A percentile compares a stretch with the other conserved stretches of the same genome.
phyloP scores from a whole-genome alignment of 768 basidiomycete species.

The Suillus plorans region DNA sequence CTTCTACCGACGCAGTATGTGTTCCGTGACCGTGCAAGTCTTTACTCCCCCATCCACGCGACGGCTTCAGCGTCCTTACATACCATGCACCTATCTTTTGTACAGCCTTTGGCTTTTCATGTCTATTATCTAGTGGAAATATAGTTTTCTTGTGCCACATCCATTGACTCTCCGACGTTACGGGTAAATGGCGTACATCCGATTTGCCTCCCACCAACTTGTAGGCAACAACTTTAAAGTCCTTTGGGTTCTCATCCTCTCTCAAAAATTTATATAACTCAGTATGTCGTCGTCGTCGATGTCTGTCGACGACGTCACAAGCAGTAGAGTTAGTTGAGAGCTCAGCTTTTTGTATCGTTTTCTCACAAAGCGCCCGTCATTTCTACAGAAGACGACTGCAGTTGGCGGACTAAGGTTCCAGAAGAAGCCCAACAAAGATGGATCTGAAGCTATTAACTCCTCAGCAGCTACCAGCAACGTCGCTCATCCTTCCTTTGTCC shows the following conservation, averaged over 20 bases:
- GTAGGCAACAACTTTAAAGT: conserved; percentile 14
- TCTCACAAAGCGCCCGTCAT: conserved; percentile 33
- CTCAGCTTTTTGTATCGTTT: conserved; percentile 23
- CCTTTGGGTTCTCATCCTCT: background rate
- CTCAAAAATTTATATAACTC: background rate
- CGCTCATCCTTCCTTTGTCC: conserved; percentile 41
- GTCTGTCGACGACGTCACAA: conserved; percentile 47
- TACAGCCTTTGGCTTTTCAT: conserved; percentile 23
- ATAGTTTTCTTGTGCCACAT: conserved; percentile 41
- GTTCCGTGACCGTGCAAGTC: background rate
- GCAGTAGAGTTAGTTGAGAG: conserved; percentile 51
- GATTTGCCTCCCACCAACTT: conserved; percentile 20
- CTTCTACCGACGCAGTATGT: background rate
- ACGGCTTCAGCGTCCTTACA: conserved; percentile 3
- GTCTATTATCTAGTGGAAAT: conserved; percentile 35
- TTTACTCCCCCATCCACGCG: background rate
- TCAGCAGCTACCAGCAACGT: conserved; percentile 66
- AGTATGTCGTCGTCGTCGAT: conserved; percentile 32
- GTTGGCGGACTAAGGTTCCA: conserved; percentile 48
- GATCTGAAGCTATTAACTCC: conserved; percentile 30
- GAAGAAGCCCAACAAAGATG: conserved; percentile 38
- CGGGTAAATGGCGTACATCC: conserved; percentile 29
- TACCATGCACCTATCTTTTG: conserved; percentile 13
- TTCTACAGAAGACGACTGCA: conserved; percentile 38
- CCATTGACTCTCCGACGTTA: conserved; percentile 58